Percentiles rank a stretch among this genome's conserved stretches.
These are phyloP conservation scores for Ustilago hordei DNA, from an alignment of 1,284 basidiomycete genomes.

Conservation along the genomic window DNA sequence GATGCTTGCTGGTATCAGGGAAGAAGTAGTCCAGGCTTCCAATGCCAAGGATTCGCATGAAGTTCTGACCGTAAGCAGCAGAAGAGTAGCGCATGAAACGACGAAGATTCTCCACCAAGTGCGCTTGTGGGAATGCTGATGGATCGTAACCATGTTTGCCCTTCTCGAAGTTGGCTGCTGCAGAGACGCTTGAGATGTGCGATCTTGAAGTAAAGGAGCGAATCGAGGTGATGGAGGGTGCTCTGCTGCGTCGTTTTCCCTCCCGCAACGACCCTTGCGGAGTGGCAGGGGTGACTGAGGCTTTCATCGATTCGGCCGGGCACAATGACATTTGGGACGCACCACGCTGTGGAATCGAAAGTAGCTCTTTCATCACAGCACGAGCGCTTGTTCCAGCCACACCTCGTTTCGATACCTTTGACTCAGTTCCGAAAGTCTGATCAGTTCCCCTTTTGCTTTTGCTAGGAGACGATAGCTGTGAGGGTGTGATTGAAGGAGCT, in stretches of 20 bases:
- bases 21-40: constrained; percentile 72
- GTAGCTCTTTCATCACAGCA: constrained; percentile 27
- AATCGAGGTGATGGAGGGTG: constrained; percentile 56
- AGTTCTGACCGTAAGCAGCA: constrained; percentile 68
- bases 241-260: constrained; percentile 43
- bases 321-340: constrained; percentile 24
- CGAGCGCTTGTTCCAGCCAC: constrained; percentile 6
- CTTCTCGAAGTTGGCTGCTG: constrained; percentile 25
- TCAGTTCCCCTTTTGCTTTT: constrained; percentile 21
- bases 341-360: constrained; percentile 34
- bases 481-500: background rate
- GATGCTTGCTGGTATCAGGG: constrained; percentile 71
- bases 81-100: constrained; percentile 72
- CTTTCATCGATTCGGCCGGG: constrained; percentile 4
- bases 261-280: constrained; percentile 36
- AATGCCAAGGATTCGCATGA: constrained; percentile 72
- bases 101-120: constrained; percentile 72
- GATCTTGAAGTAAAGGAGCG: constrained; percentile 54
- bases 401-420: constrained; percentile 20
- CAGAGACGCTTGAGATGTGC: constrained; percentile 42
- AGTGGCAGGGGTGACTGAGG: constrained; percentile 13
- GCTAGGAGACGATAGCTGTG: constrained; percentile 12
- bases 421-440: background rate
- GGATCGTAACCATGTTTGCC: constrained; percentile 27
- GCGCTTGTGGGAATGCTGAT: constrained; percentile 70